phyloP scores from a whole-genome alignment of 75 land plant genomes.

The Picea sitchensis region DNA sequence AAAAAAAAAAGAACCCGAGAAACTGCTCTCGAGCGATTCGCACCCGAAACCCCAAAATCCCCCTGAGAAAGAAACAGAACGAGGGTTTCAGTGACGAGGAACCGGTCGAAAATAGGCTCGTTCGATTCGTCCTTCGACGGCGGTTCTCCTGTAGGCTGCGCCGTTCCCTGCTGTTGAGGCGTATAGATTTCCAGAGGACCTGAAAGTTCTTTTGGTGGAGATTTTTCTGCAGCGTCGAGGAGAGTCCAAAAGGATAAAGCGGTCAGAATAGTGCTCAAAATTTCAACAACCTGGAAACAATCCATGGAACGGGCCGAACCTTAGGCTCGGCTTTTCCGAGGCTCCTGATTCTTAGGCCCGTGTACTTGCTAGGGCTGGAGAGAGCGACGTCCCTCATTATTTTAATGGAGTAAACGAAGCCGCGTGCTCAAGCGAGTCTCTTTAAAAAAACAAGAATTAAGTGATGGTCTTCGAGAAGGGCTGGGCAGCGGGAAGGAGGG shows the following conservation, averaged over 20 bases:
- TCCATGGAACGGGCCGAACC: conserved; percentile 1
- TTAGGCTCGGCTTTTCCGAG: not conserved
- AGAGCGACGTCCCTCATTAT: not conserved
- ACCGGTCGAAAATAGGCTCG: not conserved
- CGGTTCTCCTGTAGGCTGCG: not conserved
- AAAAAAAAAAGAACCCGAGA: not conserved
- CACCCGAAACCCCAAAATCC: not conserved
- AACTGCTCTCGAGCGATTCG: not conserved
- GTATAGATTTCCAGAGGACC: not conserved
- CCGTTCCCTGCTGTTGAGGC: not conserved
- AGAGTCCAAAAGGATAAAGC: not conserved
- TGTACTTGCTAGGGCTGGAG: conserved; percentile 6
- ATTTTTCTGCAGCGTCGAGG: not conserved
- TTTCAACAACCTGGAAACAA: conserved; percentile 14
- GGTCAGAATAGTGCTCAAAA: conserved; percentile 7
- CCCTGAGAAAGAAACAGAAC: too few relatives aligned
- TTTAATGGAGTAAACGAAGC: not conserved
- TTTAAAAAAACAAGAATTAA: too few relatives aligned
- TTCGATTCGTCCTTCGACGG: not conserved
- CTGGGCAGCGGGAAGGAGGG: not conserved
- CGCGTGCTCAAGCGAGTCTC: not conserved
- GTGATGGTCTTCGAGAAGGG: too few relatives aligned
- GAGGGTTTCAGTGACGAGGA: not conserved
- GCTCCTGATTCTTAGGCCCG: not conserved
- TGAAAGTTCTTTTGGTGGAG: not conserved